Base-by-base conservation (phyloP, 2,329 filamentous ascomycete species). In the Hypoxylon sp. region DNA sequence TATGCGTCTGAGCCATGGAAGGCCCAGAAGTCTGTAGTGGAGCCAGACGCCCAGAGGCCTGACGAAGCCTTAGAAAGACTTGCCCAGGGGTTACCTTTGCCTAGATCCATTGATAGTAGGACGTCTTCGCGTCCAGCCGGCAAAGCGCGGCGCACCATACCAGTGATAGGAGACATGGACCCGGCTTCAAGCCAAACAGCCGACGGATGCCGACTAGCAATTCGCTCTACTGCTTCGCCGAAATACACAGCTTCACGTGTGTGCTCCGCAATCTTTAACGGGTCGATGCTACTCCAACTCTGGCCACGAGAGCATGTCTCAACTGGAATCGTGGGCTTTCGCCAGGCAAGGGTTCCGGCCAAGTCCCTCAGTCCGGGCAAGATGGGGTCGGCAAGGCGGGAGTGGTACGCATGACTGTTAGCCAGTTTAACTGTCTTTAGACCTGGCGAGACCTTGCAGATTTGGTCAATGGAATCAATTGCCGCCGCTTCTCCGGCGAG, bases 121-220 rank as follows among this genome's bases (percentile, higher is more conserved):
- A 49, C 32, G 10, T 64, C 61, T 25, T 59, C 55, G 19, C 61
- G 41, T 41, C 32, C 67, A 28, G 13, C 14, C 5, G 34, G 48
- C 6, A 45, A 36, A 7, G 61, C 61, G 2, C 61, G 61, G 19
- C 61, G 61, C 5, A 28, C 19, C 70, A 78, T 74, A 5, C 72
- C 55, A 5, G 69, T 61, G 6, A 73, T 67, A 0, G 73, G 69
- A 7, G 75, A 73, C 17, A 66, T 60, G 4, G 71, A 67, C 2
- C 79, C 79, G 6, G 78, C 79, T 56, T 81, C 79, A 4, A 81
- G 67, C 73, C 74, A 81, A 14, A 75, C 67, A 23, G 70, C 73
- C 1, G 60, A 28, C 0, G 67, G 63, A 10, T 75, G 68, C 6
- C 67, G 51, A 1, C 66, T 30, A 11, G 66, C 57, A n/a, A 78